A percentile compares a stretch with the other conserved stretches of the same genome.
Conservation (phyloP, 306 rosid species). For the Coriaria nepalensis region DNA sequence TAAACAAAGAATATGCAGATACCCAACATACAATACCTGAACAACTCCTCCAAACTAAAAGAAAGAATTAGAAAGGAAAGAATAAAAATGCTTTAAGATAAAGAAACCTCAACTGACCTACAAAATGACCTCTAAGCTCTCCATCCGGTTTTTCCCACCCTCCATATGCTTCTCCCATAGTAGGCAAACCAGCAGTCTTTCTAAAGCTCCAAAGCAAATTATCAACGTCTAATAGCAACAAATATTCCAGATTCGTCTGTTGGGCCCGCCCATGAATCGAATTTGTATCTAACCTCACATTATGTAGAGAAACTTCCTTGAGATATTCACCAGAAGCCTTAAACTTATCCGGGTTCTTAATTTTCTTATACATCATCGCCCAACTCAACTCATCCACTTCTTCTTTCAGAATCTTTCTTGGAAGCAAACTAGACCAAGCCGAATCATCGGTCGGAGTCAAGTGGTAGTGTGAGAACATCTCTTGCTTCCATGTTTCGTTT, state of each 20-base stretch:
- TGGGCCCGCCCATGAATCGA: constrained; percentile 49
- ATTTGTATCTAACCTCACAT: constrained; percentile 44
- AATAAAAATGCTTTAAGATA: constrained; percentile 3
- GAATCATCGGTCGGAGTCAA: constrained; percentile 65
- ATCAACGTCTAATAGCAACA: constrained; percentile 66
- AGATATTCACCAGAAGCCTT: constrained; percentile 34
- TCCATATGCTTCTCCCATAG: constrained; percentile 46
- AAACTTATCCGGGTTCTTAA: constrained; percentile 27
- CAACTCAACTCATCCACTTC: constrained; percentile 32
- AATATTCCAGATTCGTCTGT: constrained; percentile 63
- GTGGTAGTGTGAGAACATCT: constrained; percentile 48
- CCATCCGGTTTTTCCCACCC: constrained; percentile 45
- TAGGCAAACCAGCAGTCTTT: constrained; percentile 56
- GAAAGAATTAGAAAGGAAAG: neutral
- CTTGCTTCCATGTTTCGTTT: constrained; percentile 46
- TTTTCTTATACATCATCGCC: constrained; percentile 42
- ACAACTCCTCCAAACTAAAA: constrained; percentile 4
- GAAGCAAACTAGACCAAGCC: constrained; percentile 50
- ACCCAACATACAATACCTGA: too few relatives aligned
- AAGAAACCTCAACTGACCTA: constrained; percentile 31
- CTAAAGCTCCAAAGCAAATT: constrained; percentile 71
- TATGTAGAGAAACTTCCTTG: constrained; percentile 49
- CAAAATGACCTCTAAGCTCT: constrained; percentile 91
- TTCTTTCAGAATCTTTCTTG: constrained; percentile 45
- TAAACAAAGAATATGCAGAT: too few relatives aligned